These are phyloP conservation scores for Pyrenophora graminea DNA, from an alignment of 2,329 filamentous ascomycete species.

Conservation along the genomic window DNA sequence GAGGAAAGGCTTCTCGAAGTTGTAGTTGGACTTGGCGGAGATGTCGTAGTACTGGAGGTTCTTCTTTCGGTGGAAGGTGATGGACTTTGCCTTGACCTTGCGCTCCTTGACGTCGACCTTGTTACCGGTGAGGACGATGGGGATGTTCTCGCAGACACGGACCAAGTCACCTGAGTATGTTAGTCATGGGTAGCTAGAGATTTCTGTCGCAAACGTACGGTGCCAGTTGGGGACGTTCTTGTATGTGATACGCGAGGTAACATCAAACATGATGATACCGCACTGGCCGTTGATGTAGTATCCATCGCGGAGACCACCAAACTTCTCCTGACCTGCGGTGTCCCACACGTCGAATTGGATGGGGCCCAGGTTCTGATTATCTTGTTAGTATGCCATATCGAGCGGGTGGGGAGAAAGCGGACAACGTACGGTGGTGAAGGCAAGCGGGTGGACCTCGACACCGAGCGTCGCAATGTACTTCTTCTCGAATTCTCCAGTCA, in stretches of 20 bases:
- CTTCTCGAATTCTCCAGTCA: conserved; percentile 99
- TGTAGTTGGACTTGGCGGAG: conserved; percentile 99
- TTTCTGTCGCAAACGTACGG: conserved; percentile 66
- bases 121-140: conserved; percentile 97
- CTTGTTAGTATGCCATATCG: conserved; percentile 28
- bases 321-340: conserved; percentile 99
- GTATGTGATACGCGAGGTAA: conserved; percentile 99
- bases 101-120: conserved; percentile 99
- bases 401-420: conserved; percentile 10
- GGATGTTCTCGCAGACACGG: conserved; percentile 98
- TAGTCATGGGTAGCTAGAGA: conserved; percentile 14
- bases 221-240: conserved; percentile 99
- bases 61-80: conserved; percentile 99
- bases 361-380: conserved; percentile 76
- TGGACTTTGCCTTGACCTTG: conserved; percentile 99
- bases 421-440: conserved; percentile 87
- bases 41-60: conserved; percentile 99
- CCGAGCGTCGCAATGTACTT: conserved; percentile 99
- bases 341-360: conserved; percentile 99
- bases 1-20: conserved; percentile 99
- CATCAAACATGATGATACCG: conserved; percentile 99
- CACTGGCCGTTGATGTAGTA: conserved; percentile 99
- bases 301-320: conserved; percentile 96
- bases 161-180: conserved; percentile 79
- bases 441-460: conserved; percentile 98